phyloP scores from a whole-genome alignment of 306 rosid species.

The Ormosia semicastrata region DNA sequence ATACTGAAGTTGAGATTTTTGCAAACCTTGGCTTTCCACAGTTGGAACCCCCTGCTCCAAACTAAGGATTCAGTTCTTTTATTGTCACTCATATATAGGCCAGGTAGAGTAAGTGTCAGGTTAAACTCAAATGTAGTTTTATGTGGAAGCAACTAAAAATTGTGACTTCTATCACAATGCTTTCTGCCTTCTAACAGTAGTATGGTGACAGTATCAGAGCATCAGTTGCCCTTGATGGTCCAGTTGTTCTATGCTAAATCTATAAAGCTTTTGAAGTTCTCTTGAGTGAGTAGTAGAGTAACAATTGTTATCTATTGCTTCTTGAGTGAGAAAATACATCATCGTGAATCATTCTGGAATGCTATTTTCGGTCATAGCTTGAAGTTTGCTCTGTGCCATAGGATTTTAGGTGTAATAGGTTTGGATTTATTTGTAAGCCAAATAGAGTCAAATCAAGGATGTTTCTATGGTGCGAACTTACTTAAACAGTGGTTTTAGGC shows the following conservation, averaged over 20 bases:
- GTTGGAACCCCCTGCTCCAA: no score
- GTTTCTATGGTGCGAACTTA: not conserved
- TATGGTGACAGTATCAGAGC: not conserved
- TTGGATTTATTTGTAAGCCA: not conserved
- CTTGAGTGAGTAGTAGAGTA: not conserved
- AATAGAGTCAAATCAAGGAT: not conserved
- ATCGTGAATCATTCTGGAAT: not conserved
- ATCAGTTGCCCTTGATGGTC: not conserved
- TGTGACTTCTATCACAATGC: not conserved
- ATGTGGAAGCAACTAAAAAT: not conserved
- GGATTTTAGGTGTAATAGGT: not conserved
- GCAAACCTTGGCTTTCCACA: no score
- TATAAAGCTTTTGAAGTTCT: not conserved
- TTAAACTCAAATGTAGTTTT: not conserved
- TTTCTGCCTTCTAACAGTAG: not conserved
- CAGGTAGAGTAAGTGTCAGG: not conserved
- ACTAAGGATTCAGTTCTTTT: no score
- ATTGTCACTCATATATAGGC: no score
- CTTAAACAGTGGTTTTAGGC: not conserved
- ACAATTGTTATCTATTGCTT: not conserved
- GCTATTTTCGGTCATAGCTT: not conserved
- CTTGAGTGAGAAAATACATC: not conserved
- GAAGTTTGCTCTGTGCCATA: not conserved
- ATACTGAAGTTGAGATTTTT: no score
- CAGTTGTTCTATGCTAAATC: not conserved